Evolutionary conservation across 2,329 filamentous ascomycete genomes (phyloP), one percentile per base, ranked within the genome.

Genomic region (Sarocladiaceae sp.): DNA sequence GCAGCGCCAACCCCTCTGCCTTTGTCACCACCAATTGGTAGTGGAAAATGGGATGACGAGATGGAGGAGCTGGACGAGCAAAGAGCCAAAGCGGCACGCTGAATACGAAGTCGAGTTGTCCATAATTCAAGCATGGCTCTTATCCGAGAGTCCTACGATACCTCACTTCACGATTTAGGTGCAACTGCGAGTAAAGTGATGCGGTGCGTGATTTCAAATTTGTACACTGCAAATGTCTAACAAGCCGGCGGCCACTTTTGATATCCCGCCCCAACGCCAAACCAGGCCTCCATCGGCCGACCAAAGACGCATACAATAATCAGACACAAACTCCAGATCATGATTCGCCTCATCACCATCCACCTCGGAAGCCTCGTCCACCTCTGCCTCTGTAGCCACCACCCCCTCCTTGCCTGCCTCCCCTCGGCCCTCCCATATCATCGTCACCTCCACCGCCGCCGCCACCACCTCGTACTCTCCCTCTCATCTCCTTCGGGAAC

Each of bases 401-500:
- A 44, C 74, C 40, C 20, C 40, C 40, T 3, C 40, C 40, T 23
- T 31, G 23, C 9, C 40, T 74, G 2, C 75, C 70, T 23, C 78
- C 63, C 56, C 78, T 59, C 0, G 70, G 60, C 3, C 71, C 71
- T 20, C 76, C 76, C 51, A 68, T 66, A 16, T 66, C 66, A 15
- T 66, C 66, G 34, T 20, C 45, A 24, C 19, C 46, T 32, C n/a
- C 27, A 16, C 29, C 45, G 26, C 21, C 45, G n/a, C 15, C 24
- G 23, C 32, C 45, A 33, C 39, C 45, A 34, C 13, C 26, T 27
- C 77, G 15, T 11, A 72, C 21, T 86, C 72, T 2, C 83, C 83
- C 59, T 88, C 27, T 86, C 65, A 95, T 74, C 60, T 96, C 89
- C 65, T 89, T 89, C 43, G 84, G 84, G 50, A 98, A 80, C n/a